Evolutionary conservation across 2,329 filamentous ascomycete species (phyloP), one percentile per base, ranked within the genome.

Genomic region (Escovopsis weberi): DNA sequence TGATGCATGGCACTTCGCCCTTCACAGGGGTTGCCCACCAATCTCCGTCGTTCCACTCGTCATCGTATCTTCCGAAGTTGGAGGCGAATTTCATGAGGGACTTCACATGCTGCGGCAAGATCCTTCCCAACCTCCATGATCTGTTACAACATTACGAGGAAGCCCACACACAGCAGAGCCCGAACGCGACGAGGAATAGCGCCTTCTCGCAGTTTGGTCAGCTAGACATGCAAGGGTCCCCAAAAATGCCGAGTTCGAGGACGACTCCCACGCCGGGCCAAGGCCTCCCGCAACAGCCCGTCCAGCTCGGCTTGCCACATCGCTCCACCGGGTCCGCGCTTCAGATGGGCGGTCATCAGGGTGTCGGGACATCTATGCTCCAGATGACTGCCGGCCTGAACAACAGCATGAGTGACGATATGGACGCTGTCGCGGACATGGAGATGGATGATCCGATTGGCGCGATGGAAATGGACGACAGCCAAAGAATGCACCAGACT

Each of bases 31-130:
- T 56, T 39, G 79, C 73, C 45, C 76, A 88, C 54, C 82, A 88
- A 60, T 94, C 88, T n/a, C 86, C 91, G 1, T 95, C 89, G 1
- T 93, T 86, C 55, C 89, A 96, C 62, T 96, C 89, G 1, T 94
- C 88, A 6, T 96, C 91, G 26, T 96, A 96, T 59, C 75, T 95
- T 2, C 89, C 88, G 9, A 95, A 94, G 62, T 78, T 95, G 57
- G 91, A 98, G 63, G 89, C 89, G 47, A 91, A 89, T 57, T 98
- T 95, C 61, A 93, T 96, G 85, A 82, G 82, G 62, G 88, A 96
- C 65, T 96, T 96, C 64, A 82, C 82, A 41, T 98, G 91, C 67
- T 98, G 91, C 64, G 87, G 87, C 55, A 76, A 85, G 54, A 89
- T 82, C 30, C 74, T 95, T 51, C 83, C 88, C 23, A 93, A 88